phyloP scores from a whole-genome alignment of 2,329 filamentous ascomycete species.

The Dendryphion nanum region DNA sequence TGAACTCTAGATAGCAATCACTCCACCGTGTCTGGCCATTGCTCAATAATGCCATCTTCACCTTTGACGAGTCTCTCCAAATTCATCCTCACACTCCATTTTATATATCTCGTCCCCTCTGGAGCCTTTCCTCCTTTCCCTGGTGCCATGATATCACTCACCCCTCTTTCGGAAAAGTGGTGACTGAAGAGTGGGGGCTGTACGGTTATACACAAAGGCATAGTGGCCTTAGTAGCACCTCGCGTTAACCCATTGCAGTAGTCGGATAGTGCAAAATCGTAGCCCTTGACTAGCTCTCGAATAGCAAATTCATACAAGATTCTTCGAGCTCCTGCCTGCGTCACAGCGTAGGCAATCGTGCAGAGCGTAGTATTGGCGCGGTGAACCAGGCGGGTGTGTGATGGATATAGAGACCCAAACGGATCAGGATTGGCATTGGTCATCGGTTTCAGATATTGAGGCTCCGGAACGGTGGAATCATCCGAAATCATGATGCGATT shows the following conservation, averaged over 20 bases:
- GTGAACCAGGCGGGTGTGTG: conserved; percentile 20
- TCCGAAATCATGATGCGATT: conserved; percentile 16
- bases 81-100: conserved; percentile 22
- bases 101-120: conserved; percentile 17
- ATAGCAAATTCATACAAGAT: conserved; percentile 28
- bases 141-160: conserved; percentile 22
- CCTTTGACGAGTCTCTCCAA: conserved; percentile 18
- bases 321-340: conserved; percentile 23
- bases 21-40: conserved; percentile 13
- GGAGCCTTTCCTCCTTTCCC: conserved; percentile 13
- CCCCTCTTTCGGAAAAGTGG: conserved; percentile 13
- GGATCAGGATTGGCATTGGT: conserved; percentile 13
- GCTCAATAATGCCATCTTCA: conserved; percentile 12
- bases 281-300: conserved; percentile 22
- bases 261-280: conserved; percentile 21
- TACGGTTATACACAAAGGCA: conserved; percentile 23
- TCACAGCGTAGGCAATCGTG: conserved; percentile 25
- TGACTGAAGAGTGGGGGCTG: conserved; percentile 25
- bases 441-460: conserved; percentile 20
- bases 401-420: conserved; percentile 17
- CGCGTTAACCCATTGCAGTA: conserved; percentile 17
- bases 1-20: too few relatives aligned
- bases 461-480: conserved; percentile 19
- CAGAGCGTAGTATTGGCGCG: conserved; percentile 19
- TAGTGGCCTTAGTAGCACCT: conserved; percentile 21